Base-by-base conservation (phyloP, 306 rosid genomes). In the Sindora glabra region DNA sequence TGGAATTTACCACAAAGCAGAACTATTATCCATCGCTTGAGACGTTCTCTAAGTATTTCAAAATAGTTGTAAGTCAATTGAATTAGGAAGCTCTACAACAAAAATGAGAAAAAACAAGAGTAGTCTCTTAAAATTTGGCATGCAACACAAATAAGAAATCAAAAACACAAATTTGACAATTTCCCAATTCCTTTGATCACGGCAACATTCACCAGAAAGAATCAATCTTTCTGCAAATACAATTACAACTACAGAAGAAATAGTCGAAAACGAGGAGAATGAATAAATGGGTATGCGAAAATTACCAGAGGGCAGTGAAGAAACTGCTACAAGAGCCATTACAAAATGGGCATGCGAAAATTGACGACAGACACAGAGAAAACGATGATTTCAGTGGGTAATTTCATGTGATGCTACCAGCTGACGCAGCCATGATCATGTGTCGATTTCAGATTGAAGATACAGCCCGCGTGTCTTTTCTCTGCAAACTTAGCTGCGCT, bases 271-370 rank as follows among this genome's bases (percentile, higher is more conserved):
- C 5, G 2, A 59, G 22, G 12, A 52, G 7, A 33, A 9, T 8
- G 1, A 3, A 38, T 13, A 48, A 46, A 23, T 32, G 19, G 45
- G 18, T 16, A 5, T 6, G 29, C 24, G 7, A 59, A n/a, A 22
- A 36, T 69, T 77, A 81, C 86, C 86, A 9, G 75, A 53, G 34
- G 80, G 61, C n/a, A 77, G 48, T 9, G 80, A 51, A 54, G 80
- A 63, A 56, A 76, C 65, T 5, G 47, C 67, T 3, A 74, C 72
- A 24, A 79, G 48, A 24, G 73, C 74, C 82, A 80, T 76, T 29
- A 46, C 53, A 64, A 9, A 24, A 15, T n/a, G n/a, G n/a, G n/a
- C n/a, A n/a, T n/a, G n/a, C n/a, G 60, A 27, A 34, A 48, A 27
- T 25, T 10, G 30, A 48, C 8, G 39, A 37, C 34, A 40, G 23